These are phyloP conservation scores for Cunninghamia lanceolata DNA, from an alignment of 75 land plant genomes.

Conservation along the genomic window DNA sequence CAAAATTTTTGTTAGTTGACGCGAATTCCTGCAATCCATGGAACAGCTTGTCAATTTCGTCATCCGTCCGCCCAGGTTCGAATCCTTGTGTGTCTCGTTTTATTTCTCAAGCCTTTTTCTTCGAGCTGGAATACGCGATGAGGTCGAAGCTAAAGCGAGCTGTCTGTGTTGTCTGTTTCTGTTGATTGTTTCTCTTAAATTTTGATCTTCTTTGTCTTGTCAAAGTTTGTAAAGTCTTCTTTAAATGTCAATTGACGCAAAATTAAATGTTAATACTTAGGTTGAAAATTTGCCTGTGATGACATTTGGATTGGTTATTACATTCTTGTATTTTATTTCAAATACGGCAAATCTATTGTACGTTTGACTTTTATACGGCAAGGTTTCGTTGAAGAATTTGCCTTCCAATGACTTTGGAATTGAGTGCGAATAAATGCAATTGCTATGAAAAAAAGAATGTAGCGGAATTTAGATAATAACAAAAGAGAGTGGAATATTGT, in stretches of 20 bases:
- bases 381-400: background rate
- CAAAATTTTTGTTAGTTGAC: conserved; percentile 1
- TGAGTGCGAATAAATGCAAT: background rate
- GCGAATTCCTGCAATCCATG: conserved; percentile 19
- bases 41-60: conserved; percentile 83
- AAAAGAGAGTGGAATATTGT: background rate
- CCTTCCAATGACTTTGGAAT: background rate
- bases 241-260: background rate
- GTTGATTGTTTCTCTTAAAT: background rate
- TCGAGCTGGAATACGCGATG: background rate
- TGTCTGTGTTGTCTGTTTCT: background rate
- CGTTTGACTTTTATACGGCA: background rate
- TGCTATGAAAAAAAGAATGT: background rate
- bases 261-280: background rate
- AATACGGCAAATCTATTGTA: background rate
- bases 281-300: background rate
- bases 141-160: background rate
- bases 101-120: background rate
- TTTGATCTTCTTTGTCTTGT: background rate
- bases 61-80: conserved; percentile 76
- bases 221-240: background rate
- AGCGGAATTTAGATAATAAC: background rate
- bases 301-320: background rate
- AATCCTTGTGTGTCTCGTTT: background rate
- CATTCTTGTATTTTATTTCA: background rate